Evolutionary conservation across 768 basidiomycete genomes (phyloP).

Genomic region (Mycena floridula): DNA sequence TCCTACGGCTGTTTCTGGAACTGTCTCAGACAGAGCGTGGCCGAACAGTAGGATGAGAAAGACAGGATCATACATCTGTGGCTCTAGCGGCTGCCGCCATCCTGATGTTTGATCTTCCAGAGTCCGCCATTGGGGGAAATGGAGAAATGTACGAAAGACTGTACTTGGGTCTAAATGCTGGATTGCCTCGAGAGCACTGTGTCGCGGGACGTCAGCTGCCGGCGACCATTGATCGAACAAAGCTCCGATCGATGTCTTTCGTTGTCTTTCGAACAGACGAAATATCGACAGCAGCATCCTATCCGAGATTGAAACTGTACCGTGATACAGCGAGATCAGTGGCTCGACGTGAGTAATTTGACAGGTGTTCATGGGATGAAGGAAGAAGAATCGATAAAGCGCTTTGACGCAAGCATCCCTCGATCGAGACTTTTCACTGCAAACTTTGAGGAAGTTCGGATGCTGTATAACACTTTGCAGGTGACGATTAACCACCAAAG

Average conservation of each 20-base stretch:
- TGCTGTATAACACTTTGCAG: constrained; percentile 75
- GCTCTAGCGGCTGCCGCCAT: constrained; percentile 24
- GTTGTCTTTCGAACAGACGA: constrained; percentile 69
- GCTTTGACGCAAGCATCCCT: constrained; percentile 49
- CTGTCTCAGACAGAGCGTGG: constrained; percentile 54
- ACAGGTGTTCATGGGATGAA: constrained; percentile 78
- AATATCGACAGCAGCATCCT: constrained; percentile 67
- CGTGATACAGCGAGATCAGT: constrained; percentile 67
- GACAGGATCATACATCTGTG: constrained; percentile 69
- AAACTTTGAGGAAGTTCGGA: constrained; percentile 48
- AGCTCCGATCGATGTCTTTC: constrained; percentile 55
- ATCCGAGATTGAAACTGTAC: constrained; percentile 63
- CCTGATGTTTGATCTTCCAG: constrained; percentile 30
- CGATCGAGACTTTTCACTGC: constrained; percentile 16
- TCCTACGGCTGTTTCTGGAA: constrained; percentile 52
- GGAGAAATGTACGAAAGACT: constrained; percentile 65
- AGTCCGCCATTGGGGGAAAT: constrained; percentile 63
- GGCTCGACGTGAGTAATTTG: constrained; percentile 82
- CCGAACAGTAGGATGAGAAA: constrained; percentile 67
- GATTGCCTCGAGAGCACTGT: constrained; percentile 55
- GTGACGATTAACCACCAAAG: constrained; percentile 64
- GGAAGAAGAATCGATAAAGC: constrained; percentile 60
- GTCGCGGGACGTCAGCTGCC: constrained; percentile 33
- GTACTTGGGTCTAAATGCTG: constrained; percentile 61
- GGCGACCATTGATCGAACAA: constrained; percentile 66